phyloP scores from a whole-genome alignment of 192 early-diverging fungal species.

The Coemansia sp. region DNA sequence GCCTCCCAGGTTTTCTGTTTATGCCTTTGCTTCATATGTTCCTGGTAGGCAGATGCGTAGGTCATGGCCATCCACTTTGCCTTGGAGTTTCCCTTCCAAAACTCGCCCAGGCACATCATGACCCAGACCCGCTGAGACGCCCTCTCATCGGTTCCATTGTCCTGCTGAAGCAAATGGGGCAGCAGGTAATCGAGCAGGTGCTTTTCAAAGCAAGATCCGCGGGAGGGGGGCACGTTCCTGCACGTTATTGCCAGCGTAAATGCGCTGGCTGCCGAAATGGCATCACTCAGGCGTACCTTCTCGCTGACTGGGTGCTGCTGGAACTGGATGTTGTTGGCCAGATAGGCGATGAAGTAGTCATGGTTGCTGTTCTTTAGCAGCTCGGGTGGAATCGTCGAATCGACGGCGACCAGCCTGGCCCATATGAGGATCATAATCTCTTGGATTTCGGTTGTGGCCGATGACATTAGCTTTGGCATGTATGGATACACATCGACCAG shows the following conservation, averaged over 20 bases:
- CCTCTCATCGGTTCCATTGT: constrained; percentile 36
- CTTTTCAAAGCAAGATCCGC: constrained; percentile 66
- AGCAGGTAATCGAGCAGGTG: constrained; percentile 38
- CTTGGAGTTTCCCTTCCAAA: constrained; percentile 70
- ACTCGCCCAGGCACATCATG: constrained; percentile 75
- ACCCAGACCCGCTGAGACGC: constrained; percentile 74
- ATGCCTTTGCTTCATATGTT: constrained; percentile 30
- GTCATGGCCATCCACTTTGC: constrained; percentile 43
- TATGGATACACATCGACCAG: constrained; percentile 95
- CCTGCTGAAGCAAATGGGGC: constrained; percentile 27
- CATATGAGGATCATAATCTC: constrained; percentile 94
- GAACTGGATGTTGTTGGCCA: constrained; percentile 59
- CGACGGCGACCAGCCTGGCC: constrained; percentile 92
- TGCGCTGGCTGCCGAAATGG: constrained; percentile 52
- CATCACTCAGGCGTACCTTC: constrained; percentile 29
- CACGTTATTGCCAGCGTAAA: constrained; percentile 93
- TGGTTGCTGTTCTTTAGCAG: constrained; percentile 85
- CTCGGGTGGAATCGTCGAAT: constrained; percentile 80
- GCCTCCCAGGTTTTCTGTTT: too few species aligned
- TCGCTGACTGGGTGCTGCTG: constrained; percentile 27
- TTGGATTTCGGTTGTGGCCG: constrained; percentile 83
- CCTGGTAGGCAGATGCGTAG: constrained; percentile 51
- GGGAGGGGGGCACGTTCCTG: constrained; percentile 70
- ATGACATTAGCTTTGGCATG: constrained; percentile 86
- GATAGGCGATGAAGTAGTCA: constrained; percentile 84